A percentile compares a stretch with the other conserved stretches of the same genome.
These are phyloP conservation scores for Centrapalus pauciflorus DNA, from an alignment of 129 eudicot species.

Conservation along the genomic window DNA sequence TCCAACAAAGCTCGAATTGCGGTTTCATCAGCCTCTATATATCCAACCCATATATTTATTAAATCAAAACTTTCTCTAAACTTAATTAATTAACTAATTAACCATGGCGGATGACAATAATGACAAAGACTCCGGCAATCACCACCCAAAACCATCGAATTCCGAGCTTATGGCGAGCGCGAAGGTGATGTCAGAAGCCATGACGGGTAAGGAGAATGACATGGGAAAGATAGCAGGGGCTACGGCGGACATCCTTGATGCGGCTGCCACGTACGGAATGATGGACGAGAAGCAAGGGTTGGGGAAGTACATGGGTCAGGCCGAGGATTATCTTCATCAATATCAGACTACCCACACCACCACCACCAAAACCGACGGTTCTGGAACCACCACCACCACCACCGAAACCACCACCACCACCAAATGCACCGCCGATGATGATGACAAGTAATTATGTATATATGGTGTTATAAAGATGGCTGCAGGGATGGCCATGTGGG, in stretches of 20 bases:
- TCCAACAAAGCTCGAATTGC: conserved; percentile 4
- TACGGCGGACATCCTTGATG: conserved; percentile 58
- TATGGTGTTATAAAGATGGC: conserved; percentile 40
- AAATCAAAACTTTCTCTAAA: background rate
- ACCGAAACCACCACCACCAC: conserved; percentile 24
- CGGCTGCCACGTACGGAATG: conserved; percentile 54
- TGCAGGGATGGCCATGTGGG: conserved; percentile 35
- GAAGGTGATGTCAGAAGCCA: conserved; percentile 59
- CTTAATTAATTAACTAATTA: conserved; percentile 6
- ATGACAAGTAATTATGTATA: conserved; percentile 17
- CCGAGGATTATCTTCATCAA: conserved; percentile 64
- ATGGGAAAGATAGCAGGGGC: conserved; percentile 68
- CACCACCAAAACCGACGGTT: conserved; percentile 20
- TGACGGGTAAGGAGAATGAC: conserved; percentile 41
- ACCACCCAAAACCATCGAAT: conserved; percentile 33
- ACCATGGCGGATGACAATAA: background rate
- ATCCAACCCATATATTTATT: background rate
- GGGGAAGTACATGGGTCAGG: conserved; percentile 57
- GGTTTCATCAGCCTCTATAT: background rate
- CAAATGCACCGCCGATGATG: background rate
- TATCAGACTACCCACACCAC: conserved; percentile 34
- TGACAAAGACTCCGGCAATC: background rate
- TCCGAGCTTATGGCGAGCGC: conserved; percentile 70
- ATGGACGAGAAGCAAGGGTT: conserved; percentile 42
- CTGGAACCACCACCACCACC: conserved; percentile 23